Conservation (phyloP, 192 early-diverging fungal species). For the Allomyces macrogynus region DNA sequence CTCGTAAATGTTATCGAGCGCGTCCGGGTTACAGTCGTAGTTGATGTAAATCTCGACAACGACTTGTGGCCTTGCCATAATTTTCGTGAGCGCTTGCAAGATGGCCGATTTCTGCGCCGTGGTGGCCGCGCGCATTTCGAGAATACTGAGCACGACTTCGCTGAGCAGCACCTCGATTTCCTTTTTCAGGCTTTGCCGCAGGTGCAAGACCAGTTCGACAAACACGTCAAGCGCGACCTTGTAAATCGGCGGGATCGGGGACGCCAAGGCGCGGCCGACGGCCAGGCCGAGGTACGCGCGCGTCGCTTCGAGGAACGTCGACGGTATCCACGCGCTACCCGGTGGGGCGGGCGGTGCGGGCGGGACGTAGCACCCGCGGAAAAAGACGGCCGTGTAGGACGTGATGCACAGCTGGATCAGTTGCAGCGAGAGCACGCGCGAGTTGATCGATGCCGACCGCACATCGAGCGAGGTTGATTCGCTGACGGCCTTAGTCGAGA, state of each 20-base stretch:
- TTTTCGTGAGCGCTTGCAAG: slow-evolving; percentile 41
- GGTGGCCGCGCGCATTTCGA: slow-evolving; percentile 51
- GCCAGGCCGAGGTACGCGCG: background rate
- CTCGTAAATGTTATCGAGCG: slow-evolving; percentile 76
- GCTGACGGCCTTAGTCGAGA: slow-evolving; percentile 64
- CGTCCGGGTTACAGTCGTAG: slow-evolving; percentile 75
- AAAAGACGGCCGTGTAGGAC: slow-evolving; percentile 56
- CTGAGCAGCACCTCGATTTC: slow-evolving; percentile 77
- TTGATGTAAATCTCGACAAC: slow-evolving; percentile 86
- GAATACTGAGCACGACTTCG: slow-evolving; percentile 67
- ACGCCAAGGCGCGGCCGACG: background rate
- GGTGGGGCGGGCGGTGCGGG: too few species aligned
- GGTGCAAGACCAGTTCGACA: slow-evolving; percentile 8
- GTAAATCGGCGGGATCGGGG: slow-evolving; percentile 43
- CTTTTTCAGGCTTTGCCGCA: slow-evolving; percentile 20
- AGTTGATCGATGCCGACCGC: slow-evolving; percentile 58
- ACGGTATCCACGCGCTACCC: background rate
- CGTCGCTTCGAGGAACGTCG: background rate
- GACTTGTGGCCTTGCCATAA: slow-evolving; percentile 50
- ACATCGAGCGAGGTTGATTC: slow-evolving; percentile 47
- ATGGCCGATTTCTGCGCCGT: slow-evolving; percentile 51
- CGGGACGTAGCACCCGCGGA: slow-evolving; percentile 4
- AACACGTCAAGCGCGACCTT: slow-evolving; percentile 68
- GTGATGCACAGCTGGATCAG: slow-evolving; percentile 53
- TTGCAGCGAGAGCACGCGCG: slow-evolving; percentile 64